Evolutionary conservation across 1,284 basidiomycete genomes (phyloP).

Genomic region (Leccinum angustisporum): DNA sequence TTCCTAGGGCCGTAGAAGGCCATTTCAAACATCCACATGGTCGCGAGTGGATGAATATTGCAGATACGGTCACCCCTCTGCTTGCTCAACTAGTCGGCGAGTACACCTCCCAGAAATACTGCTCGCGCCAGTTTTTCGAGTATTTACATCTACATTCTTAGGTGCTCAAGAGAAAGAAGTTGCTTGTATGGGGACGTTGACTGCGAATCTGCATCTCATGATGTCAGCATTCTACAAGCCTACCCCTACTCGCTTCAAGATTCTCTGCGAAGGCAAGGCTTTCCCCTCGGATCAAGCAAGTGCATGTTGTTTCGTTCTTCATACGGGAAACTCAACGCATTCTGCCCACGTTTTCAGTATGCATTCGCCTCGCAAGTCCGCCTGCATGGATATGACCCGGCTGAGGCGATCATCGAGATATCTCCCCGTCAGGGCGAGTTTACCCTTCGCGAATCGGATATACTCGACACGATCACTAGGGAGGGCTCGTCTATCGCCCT

Average conservation of each 20-base stretch:
- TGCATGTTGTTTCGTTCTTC: slow-evolving; percentile 13
- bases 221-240: slow-evolving; percentile 95
- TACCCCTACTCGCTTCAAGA: slow-evolving; percentile 82
- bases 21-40: slow-evolving; percentile 88
- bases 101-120: slow-evolving; percentile 26
- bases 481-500: slow-evolving; percentile 80
- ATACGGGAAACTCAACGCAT: slow-evolving; percentile 14
- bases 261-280: slow-evolving; percentile 91
- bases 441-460: slow-evolving; percentile 88
- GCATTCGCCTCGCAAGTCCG: slow-evolving; percentile 88
- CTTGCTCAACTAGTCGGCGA: slow-evolving; percentile 83
- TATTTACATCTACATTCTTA: slow-evolving; percentile 34
- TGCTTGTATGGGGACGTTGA: slow-evolving; percentile 92
- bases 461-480: slow-evolving; percentile 72
- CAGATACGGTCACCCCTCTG: slow-evolving; percentile 71
- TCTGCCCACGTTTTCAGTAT: slow-evolving; percentile 57
- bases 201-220: slow-evolving; percentile 92
- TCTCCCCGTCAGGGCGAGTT: slow-evolving; percentile 82
- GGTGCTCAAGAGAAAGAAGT: slow-evolving; percentile 89
- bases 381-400: slow-evolving; percentile 79
- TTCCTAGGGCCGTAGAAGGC: slow-evolving; percentile 78
- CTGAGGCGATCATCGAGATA: slow-evolving; percentile 76
- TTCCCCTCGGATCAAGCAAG: slow-evolving; percentile 94
- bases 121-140: slow-evolving; percentile 9
- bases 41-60: slow-evolving; percentile 83